Conservation (phyloP, 192 early-diverging fungal genomes). For the Dissophora ornata region DNA sequence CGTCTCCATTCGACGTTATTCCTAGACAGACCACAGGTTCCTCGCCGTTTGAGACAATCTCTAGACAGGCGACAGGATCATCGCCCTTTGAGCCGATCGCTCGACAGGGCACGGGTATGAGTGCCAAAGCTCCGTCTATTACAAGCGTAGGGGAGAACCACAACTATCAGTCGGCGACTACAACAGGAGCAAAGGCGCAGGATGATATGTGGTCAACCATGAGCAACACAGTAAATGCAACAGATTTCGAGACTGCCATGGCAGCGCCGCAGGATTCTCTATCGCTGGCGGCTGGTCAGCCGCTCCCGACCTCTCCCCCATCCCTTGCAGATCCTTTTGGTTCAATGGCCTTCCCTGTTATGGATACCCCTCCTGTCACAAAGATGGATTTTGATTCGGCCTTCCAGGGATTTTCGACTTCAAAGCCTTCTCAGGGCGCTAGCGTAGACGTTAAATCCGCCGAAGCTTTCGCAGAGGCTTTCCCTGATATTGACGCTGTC, state of each 20-base stretch:
- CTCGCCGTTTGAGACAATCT: constrained; percentile 30
- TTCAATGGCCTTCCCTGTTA: constrained; percentile 39
- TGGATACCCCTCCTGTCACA: constrained; percentile 43
- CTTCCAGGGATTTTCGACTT: constrained; percentile 25
- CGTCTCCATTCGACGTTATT: constrained; percentile 30
- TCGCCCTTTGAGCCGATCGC: constrained; percentile 28
- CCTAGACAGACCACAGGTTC: constrained; percentile 24
- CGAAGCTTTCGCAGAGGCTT: constrained; percentile 37
- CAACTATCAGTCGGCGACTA: neutral
- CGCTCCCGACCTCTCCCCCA: constrained; percentile 17
- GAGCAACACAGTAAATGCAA: constrained; percentile 40
- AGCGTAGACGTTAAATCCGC: constrained; percentile 25
- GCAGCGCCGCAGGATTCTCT: constrained; percentile 26
- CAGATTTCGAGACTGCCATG: constrained; percentile 1
- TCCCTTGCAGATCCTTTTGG: constrained; percentile 28
- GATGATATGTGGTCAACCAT: constrained; percentile 38
- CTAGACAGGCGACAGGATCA: constrained; percentile 33
- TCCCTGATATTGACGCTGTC: constrained; percentile 40
- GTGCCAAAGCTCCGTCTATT: constrained; percentile 14
- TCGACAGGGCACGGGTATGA: constrained; percentile 41
- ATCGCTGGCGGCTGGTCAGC: constrained; percentile 12
- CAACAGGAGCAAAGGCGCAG: neutral
- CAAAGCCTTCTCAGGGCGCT: neutral
- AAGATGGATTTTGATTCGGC: constrained; percentile 54
- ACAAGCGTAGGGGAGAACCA: constrained; percentile 4